Conservation (phyloP, 2,329 filamentous ascomycete species). For the Cephalotrichum gorgonifer region DNA sequence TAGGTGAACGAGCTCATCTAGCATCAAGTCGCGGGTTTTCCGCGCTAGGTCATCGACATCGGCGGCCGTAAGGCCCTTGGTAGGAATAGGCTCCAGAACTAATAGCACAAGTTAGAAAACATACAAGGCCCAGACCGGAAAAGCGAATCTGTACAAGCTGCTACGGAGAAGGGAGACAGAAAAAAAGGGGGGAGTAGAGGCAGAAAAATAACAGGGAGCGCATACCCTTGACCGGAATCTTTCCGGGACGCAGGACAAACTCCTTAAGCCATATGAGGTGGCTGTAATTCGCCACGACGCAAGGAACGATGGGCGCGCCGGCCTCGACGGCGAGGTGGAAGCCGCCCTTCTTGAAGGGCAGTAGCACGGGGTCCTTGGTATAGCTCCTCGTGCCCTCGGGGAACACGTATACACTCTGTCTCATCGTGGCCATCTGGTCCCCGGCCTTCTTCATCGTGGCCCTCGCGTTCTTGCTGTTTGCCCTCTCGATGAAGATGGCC, state of each 20-base stretch:
- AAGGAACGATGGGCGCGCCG: constrained; percentile 82
- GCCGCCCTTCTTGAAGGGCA: constrained; percentile 98
- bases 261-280: constrained; percentile 57
- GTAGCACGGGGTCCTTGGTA: constrained; percentile 64
- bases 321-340: constrained; percentile 95
- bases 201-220: constrained; percentile 1
- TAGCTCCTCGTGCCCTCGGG: constrained; percentile 92
- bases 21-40: constrained; percentile 64
- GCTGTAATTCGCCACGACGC: constrained; percentile 72
- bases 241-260: constrained; percentile 55
- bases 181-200: too few relatives aligned
- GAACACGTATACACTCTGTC: constrained; percentile 76
- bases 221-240: constrained; percentile 66
- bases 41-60: constrained; percentile 68
- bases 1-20: constrained; percentile 49
- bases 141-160: too few relatives aligned
- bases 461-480: constrained; percentile 71
- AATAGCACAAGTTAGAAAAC: constrained; percentile 3
- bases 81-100: constrained; percentile 77
- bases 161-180: too few relatives aligned
- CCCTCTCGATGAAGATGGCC: constrained; percentile 90
- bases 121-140: background rate
- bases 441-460: constrained; percentile 79
- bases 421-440: constrained; percentile 60
- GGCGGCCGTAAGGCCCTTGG: constrained; percentile 57